These are phyloP conservation scores for Erythrophleum ivorense DNA, from an alignment of 331 rosid genomes.

Conservation along the genomic window DNA sequence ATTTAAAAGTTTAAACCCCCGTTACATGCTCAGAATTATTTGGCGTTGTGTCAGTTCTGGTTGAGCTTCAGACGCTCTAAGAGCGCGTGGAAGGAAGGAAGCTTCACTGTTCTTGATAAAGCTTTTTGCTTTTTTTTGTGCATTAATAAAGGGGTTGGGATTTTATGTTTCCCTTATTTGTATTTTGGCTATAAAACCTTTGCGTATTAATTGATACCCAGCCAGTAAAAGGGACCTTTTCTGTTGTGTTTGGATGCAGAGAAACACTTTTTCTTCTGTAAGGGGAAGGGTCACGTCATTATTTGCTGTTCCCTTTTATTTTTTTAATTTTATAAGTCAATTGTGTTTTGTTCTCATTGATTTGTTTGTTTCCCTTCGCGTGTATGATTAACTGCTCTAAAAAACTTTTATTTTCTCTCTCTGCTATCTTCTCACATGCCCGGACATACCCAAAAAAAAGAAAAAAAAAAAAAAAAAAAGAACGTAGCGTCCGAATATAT, in stretches of 20 bases:
- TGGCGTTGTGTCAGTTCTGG: slow-evolving; percentile 45
- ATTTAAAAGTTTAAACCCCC: slow-evolving; percentile 19
- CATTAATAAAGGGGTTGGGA: slow-evolving; percentile 29
- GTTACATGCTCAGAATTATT: neutral
- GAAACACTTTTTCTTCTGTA: slow-evolving; percentile 45
- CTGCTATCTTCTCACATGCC: slow-evolving; percentile 2
- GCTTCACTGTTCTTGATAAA: slow-evolving; percentile 41
- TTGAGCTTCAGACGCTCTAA: slow-evolving; percentile 47
- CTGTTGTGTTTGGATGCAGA: slow-evolving; percentile 50
- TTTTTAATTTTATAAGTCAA: slow-evolving; percentile 16
- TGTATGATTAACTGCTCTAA: slow-evolving; percentile 33
- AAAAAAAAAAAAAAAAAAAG: neutral
- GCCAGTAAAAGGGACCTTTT: slow-evolving; percentile 44
- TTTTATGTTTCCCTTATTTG: slow-evolving; percentile 28
- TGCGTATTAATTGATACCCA: slow-evolving; percentile 42
- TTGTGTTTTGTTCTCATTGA: slow-evolving; percentile 32
- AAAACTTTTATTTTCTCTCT: neutral
- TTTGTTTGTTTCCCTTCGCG: slow-evolving; percentile 36
- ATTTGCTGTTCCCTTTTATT: slow-evolving; percentile 52
- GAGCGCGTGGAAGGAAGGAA: slow-evolving; percentile 51
- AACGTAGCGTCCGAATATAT: neutral
- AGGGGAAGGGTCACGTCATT: slow-evolving; percentile 53
- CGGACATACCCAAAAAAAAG: neutral
- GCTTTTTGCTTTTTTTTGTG: slow-evolving; percentile 33
- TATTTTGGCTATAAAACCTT: slow-evolving; percentile 20